These are phyloP conservation scores for Berberis thunbergii DNA, from an alignment of 164 flowering plant genomes.

Conservation along the genomic window DNA sequence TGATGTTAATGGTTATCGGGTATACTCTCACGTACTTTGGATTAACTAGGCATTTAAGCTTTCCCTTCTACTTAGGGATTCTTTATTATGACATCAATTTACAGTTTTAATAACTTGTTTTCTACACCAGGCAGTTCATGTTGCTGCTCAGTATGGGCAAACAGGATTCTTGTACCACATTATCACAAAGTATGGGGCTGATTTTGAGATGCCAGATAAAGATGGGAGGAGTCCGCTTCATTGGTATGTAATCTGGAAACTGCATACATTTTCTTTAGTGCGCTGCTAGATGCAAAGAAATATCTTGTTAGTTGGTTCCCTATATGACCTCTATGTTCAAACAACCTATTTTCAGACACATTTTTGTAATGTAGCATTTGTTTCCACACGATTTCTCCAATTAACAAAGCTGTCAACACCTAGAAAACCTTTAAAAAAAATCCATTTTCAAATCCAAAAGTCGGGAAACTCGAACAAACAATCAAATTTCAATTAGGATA, in stretches of 20 bases:
- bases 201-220: constrained; percentile 74
- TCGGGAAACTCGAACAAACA: no score
- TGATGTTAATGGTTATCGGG: constrained; percentile 86
- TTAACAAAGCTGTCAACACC: no score
- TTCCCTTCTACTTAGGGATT: neutral
- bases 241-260: constrained; percentile 41
- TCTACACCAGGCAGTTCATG: constrained; percentile 72
- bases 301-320: no score
- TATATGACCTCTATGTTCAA: no score
- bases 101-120: neutral
- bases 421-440: no score
- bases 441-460: no score
- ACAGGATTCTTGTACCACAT: constrained; percentile 46
- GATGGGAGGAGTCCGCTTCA: constrained; percentile 88
- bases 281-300: no score
- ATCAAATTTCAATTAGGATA: no score
- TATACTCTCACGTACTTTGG: constrained; percentile 16
- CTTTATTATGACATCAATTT: neutral
- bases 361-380: no score
- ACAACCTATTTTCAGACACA: no score
- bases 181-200: constrained; percentile 55
- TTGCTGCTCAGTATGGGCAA: constrained; percentile 98
- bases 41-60: neutral
- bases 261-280: no score
- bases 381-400: no score